Evolutionary conservation across 305 asterid species (phyloP), one percentile per base, ranked within the genome.

Genomic region (Solanum hybrid): DNA sequence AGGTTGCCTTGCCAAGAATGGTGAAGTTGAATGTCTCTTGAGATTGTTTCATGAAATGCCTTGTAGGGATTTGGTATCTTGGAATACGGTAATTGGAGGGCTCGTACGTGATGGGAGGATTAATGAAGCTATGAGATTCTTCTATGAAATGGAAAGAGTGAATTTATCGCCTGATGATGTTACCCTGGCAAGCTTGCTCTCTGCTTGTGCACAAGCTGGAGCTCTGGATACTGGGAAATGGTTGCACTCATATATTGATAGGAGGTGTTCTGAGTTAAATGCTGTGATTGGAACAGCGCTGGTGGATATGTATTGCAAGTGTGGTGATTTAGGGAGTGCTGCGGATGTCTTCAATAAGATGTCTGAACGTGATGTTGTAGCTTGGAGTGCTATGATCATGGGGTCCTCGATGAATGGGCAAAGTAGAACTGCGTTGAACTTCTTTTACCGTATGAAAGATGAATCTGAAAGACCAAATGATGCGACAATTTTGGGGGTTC

Each of bases 131-230:
- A 89, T 97, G 79, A 92, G 93, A 36, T 27, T 94, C 88, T 97
- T 96, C 73, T 91, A 95, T 65, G 94, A 96, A 92, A 89, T 97
- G 94, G 95, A 91, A 94, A 92, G 90, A 38, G 91, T 93, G 89
- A 92, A 94, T 86, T 90, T 92, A 22, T 92, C 93, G 32, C 92
- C 92, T 65, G 96, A 98, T 2, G 96, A 95, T 61, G 95, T 94
- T 89, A 94, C 94, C 39, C 94, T 97, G 24, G 97, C 95, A 41
- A 92, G 97, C 90, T 89, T 95, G 61, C 93, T 97, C 37, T 93
- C 98, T 4, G 97, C 98, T 6, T 97, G 99, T 91, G 94, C 99
- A 26, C 97, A 95, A 75, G 80, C 95, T 90, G 98, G 98, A 83
- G 95, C 97, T 10, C 91, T 95, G 77, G 97, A 93, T 70, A 89